Percentiles rank a stretch among this genome's conserved stretches.
Conservation (phyloP, 345 rosid genomes). For the Salix suchowensis region DNA sequence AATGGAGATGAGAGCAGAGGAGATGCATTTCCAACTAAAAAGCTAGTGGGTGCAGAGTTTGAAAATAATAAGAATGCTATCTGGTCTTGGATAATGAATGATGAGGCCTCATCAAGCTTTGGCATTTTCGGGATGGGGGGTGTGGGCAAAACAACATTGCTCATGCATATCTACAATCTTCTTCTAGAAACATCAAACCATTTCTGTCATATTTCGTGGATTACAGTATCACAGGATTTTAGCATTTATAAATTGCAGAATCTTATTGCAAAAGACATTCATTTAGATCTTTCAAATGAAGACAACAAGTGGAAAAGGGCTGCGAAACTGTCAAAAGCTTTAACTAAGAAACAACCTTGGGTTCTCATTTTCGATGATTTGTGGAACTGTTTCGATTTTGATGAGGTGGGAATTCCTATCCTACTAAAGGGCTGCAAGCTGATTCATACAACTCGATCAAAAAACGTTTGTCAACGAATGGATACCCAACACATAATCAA, state of each 20-base stretch:
- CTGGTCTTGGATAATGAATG: too few relatives aligned
- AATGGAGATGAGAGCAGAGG: too few relatives aligned
- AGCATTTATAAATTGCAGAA: background rate
- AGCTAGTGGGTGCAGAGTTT: too few relatives aligned
- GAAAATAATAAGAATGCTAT: too few relatives aligned
- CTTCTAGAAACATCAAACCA: background rate
- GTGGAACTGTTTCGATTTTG: background rate
- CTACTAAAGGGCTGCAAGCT: background rate
- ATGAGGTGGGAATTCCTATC: slow-evolving; percentile 13
- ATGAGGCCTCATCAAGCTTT: too few relatives aligned
- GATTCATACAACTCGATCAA: too few relatives aligned
- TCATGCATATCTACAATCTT: slow-evolving; percentile 11
- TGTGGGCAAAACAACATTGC: slow-evolving; percentile 16
- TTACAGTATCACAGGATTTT: background rate
- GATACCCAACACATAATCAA: too few relatives aligned
- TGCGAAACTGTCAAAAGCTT: background rate
- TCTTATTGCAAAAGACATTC: background rate
- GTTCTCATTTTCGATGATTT: slow-evolving; percentile 15
- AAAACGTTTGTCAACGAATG: too few relatives aligned
- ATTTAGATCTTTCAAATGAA: background rate
- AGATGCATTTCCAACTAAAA: too few relatives aligned
- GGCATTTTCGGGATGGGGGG: background rate
- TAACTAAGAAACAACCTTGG: background rate
- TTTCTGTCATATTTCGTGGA: slow-evolving; percentile 7
- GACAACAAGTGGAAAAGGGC: slow-evolving; percentile 3